A percentile compares a stretch with the other conserved stretches of the same genome.
These are phyloP conservation scores for Vaccinium vitisidaea DNA, from an alignment of 148 eudicot genomes.

Conservation along the genomic window DNA sequence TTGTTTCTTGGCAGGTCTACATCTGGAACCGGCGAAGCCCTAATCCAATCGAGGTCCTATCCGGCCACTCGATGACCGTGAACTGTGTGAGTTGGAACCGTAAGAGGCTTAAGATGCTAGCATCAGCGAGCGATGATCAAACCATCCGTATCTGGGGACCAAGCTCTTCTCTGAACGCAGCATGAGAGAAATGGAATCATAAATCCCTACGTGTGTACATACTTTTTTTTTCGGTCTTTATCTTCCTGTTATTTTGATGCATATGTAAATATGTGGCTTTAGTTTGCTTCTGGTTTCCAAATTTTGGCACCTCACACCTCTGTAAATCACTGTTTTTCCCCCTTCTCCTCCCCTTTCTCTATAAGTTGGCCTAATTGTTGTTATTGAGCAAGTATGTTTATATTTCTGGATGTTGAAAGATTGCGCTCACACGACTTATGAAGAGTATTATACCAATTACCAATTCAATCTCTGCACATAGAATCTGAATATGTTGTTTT, in stretches of 20 bases:
- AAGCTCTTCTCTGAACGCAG: slow-evolving; percentile 16
- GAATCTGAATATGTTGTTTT: too few relatives aligned
- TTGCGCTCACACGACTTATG: too few relatives aligned
- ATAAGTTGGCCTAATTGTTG: background rate
- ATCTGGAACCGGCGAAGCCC: slow-evolving; percentile 74
- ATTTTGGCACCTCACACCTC: background rate
- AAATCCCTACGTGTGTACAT: background rate
- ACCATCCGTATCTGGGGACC: slow-evolving; percentile 96
- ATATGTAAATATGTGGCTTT: slow-evolving; percentile 14
- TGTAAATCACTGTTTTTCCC: background rate
- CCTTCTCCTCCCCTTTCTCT: background rate
- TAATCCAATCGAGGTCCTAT: slow-evolving; percentile 64
- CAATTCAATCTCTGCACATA: too few relatives aligned
- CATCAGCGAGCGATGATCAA: slow-evolving; percentile 95
- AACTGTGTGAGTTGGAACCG: slow-evolving; percentile 99
- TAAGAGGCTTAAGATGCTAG: slow-evolving; percentile 68
- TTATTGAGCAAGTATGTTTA: too few relatives aligned
- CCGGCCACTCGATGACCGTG: slow-evolving; percentile 80
- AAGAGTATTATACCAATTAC: too few relatives aligned
- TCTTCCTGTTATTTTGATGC: background rate
- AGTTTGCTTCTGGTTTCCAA: background rate
- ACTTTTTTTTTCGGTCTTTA: background rate
- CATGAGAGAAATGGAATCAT: slow-evolving; percentile 6
- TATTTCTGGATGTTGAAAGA: too few relatives aligned
- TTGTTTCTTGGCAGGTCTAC: slow-evolving; percentile 54